phyloP scores from a whole-genome alignment of 257 asterid species.

The Solanum medicagineum region DNA sequence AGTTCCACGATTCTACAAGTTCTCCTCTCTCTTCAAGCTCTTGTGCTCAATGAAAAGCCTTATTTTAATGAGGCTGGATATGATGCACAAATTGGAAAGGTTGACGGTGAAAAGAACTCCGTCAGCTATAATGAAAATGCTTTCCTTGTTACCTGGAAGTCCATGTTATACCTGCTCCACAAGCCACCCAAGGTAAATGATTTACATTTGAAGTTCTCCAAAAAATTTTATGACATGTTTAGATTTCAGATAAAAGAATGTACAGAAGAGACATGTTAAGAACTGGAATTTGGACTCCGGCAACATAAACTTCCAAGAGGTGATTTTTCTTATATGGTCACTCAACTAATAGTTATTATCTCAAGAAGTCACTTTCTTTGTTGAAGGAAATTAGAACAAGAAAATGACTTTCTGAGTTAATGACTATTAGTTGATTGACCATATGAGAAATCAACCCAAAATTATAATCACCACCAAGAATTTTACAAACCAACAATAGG shows the following conservation, averaged over 20 bases:
- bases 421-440: background rate
- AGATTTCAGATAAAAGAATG: background rate
- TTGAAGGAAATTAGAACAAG: background rate
- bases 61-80: constrained; percentile 94
- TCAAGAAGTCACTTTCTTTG: background rate
- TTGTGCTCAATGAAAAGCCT: constrained; percentile 86
- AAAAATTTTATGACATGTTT: background rate
- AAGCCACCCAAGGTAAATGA: constrained; percentile 72
- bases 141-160: constrained; percentile 76
- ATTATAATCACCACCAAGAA: background rate
- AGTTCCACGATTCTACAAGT: constrained; percentile 75
- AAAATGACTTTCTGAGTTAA: background rate
- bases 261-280: background rate
- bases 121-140: constrained; percentile 81
- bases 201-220: background rate
- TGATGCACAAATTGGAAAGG: constrained; percentile 71
- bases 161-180: constrained; percentile 70
- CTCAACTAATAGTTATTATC: background rate
- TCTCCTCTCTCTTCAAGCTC: constrained; percentile 89
- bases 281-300: background rate
- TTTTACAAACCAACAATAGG: background rate
- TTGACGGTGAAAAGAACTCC: constrained; percentile 87
- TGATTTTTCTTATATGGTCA: background rate
- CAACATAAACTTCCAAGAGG: background rate
- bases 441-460: background rate